Conservation (phyloP, 2,329 filamentous ascomycete genomes). For the Neoascochyta sp. region DNA sequence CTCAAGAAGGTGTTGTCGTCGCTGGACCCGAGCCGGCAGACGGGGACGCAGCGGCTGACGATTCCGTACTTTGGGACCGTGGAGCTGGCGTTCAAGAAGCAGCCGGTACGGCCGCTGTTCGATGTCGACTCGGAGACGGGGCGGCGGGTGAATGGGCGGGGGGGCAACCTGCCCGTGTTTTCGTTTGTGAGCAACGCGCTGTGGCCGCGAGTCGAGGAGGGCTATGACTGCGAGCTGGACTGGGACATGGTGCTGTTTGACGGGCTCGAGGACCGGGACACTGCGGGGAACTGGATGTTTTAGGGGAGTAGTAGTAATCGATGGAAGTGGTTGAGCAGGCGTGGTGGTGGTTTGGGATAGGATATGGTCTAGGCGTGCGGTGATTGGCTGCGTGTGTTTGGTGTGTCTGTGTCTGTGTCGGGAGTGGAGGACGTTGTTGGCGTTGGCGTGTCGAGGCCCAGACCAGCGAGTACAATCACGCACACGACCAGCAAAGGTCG, state of each 20-base stretch:
- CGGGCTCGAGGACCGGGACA: slow-evolving; percentile 33
- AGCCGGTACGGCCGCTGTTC: slow-evolving; percentile 28
- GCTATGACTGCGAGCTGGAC: slow-evolving; percentile 16
- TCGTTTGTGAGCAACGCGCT: slow-evolving; percentile 34
- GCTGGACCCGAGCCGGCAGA: slow-evolving; percentile 27
- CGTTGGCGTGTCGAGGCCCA: too few species aligned
- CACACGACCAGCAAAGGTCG: too few species aligned
- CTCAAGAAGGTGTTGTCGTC: slow-evolving; percentile 35
- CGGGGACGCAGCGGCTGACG: slow-evolving; percentile 21
- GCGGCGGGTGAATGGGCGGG: slow-evolving; percentile 24
- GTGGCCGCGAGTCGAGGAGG: slow-evolving; percentile 22
- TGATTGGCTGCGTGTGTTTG: too few species aligned
- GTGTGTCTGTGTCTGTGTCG: too few species aligned
- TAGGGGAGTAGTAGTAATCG: slow-evolving; percentile 4
- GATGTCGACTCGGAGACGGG: slow-evolving; percentile 28
- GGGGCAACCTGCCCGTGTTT: slow-evolving; percentile 29
- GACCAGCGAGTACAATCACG: too few species aligned
- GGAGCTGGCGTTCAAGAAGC: slow-evolving; percentile 26
- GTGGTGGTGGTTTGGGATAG: too few species aligned
- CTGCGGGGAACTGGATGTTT: slow-evolving; percentile 36
- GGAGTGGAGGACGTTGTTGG: too few species aligned
- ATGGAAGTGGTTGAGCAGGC: not conserved
- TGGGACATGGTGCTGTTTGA: slow-evolving; percentile 37
- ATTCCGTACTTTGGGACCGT: slow-evolving; percentile 37
- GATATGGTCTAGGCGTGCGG: too few species aligned